Percentiles rank a stretch among this genome's conserved stretches.
Evolutionary conservation across 805 yeast species (phyloP).

Genomic region (Saccharomycopsis lassenensis): DNA sequence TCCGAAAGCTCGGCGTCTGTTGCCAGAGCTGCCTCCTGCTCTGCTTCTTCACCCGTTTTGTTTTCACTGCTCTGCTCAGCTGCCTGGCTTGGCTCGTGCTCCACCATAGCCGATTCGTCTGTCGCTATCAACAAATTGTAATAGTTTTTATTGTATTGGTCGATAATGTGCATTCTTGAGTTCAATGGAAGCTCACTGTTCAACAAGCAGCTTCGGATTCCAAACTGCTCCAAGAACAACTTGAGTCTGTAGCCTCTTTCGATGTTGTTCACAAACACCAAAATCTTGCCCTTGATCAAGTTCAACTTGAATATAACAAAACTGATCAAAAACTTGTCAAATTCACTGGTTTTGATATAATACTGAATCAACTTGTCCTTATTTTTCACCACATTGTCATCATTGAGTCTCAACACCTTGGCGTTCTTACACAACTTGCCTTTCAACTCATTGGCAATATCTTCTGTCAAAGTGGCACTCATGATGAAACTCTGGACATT

Average conservation of each 20-base stretch:
- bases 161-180: conserved; percentile 89
- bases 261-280: conserved; percentile 84
- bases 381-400: conserved; percentile 43
- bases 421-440: conserved; percentile 69
- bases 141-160: conserved; percentile 84
- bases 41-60: conserved; percentile 17
- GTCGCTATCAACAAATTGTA: conserved; percentile 88
- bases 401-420: conserved; percentile 70
- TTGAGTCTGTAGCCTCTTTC: conserved; percentile 93
- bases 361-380: conserved; percentile 66
- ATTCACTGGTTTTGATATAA: conserved; percentile 76
- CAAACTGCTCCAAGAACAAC: conserved; percentile 88
- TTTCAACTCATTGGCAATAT: conserved; percentile 59
- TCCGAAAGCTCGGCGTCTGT: conserved; percentile 15
- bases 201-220: conserved; percentile 76
- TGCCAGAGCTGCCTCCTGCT: conserved; percentile 19
- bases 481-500: conserved; percentile 78
- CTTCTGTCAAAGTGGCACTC: conserved; percentile 93
- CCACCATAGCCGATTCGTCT: conserved; percentile 56
- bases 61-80: conserved; percentile 19
- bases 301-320: conserved; percentile 86
- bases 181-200: conserved; percentile 90
- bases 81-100: conserved; percentile 16
- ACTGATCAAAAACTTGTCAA: conserved; percentile 82
- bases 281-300: conserved; percentile 81